Base-by-base conservation (phyloP, 1,139 yeast genomes). In the Meyerozyma guilliermondii region DNA sequence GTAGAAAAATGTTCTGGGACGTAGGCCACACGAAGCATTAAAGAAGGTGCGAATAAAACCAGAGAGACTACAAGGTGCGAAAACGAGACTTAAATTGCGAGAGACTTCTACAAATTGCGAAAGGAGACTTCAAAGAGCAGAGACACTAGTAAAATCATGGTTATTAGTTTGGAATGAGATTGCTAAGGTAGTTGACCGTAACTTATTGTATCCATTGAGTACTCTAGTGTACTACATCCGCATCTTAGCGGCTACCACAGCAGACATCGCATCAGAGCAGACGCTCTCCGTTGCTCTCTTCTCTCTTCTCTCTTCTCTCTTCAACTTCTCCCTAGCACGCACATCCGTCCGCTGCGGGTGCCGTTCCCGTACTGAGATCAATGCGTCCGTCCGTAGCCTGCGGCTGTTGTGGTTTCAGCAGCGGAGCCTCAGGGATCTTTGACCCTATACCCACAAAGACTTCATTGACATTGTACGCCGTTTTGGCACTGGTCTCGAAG, bases 401-500 rank as follows among this genome's bases (percentile, higher is more conserved):
- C 6, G 33, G 31, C 10, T 38, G 43, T 17, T 42, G 42, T 5
- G 39, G 35, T 17, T 43, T 49, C 28, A 18, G 45, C 18, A 42
- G 23, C 24, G 36, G 36, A 20, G 56, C 53, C 39, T 76, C 68
- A 7, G 96, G 95, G 42, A 91, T 83, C 64, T 85, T 83, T 49
- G 81, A 80, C 35, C 96, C 98, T 55, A 92, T 85, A 22, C 82
- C 85, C 41, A 81, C 78, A 64, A 94, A 94, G 28, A 88, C 80
- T 35, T 86, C 88, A 45, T 78, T 78, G 34, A 94, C 89, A 50
- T 87, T 86, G 55, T 79, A 76, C 11, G 96, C 92, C 1, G 95
- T 81, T 66, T 91, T 92, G 7, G 99, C 99, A 60, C 96, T 86
- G 1, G 95, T 94, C 63, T 94, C 98, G 54, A 83, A 85, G 61